Base-by-base conservation (phyloP, 163 green algal species). In the Volvox carteri region DNA sequence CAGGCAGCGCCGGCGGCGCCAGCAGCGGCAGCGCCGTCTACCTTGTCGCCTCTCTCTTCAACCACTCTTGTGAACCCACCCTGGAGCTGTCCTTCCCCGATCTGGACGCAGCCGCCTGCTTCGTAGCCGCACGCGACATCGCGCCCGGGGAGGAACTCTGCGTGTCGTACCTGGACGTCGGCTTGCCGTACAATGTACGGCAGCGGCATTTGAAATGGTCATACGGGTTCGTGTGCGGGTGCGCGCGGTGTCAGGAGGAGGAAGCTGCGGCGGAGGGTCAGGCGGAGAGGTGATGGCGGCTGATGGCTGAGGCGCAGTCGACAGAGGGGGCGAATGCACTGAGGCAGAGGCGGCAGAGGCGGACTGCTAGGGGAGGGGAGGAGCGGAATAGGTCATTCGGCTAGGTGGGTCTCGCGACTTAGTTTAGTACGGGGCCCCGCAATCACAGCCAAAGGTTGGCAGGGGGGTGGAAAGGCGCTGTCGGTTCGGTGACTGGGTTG, bases 21-120 rank as follows among this genome's bases (percentile, higher is more conserved):
- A 88, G 65, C 52, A 41, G 19, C 60, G 92, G 92, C 75, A 90
- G 75, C 60, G 94, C 92, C 0, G 58, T 93, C 14, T 97, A 96
- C 88, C 84, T 92, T 6, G 46, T 90, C 9, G 88, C 90, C 2
- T 93, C 90, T 23, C 50, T 97, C 54, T 91, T 96, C 84, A 97
- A 96, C 91, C 95, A 96, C 88, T 92, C 87, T 23, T 96, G 95
- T 80, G 90, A 93, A 54, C 94, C 94, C 0, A 95, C 93, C 73
- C 89, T 95, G 41, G 83, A 94, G 52, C 67, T 94, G 50, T 46
- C 54, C 6, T 97, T 94, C 52, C 92, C 92, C 1, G 33, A 50
- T 46, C 88, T 91, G 62, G 77, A 93, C 81, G 67, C 25, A 35
- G 56, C 67, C 2, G 87, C 86, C 2, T 65, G 85, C 18, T 92